Base-by-base conservation (phyloP, 345 rosid genomes). In the Syzygium oleosum region DNA sequence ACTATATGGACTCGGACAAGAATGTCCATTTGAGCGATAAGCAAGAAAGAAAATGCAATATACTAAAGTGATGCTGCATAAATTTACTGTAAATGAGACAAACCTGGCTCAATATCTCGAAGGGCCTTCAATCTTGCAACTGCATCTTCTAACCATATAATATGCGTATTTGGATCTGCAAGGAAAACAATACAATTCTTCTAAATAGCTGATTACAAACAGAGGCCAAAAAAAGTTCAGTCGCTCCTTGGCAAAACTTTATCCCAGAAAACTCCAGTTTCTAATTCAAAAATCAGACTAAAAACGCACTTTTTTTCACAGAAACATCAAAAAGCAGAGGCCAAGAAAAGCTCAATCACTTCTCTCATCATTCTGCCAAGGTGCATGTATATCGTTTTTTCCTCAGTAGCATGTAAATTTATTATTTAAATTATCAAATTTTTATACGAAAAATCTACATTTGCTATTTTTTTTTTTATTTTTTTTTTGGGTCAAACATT, bases 141-240 rank as follows among this genome's bases (percentile, higher is more conserved):
- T 61, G 95, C 94, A 87, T 91, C 94, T 88, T 94, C 93, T 87
- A 95, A 87, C 98, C 98, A 96, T 65, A 94, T 58, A 68, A 97
- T 94, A 89, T 97, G 98, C 41, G 95, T 85, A 86, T 97, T 96
- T 21, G 99, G 97, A 92, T 97, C 98, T 96, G 96, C 56, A 86
- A 29, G 54, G 65, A 86, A 90, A 84, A 56, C 34, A 55, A 31
- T 34, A 5, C 86, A 86, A 88, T 21, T 85, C 52, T 84, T 88
- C 31, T 52, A 53, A 6, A 56, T 17, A 51, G 19, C 56, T 51
- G 31, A 34, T n/a, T 63, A 34, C 16, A 1, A 65, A 84, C 83
- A 73, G 27, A 73, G 27, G 83, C 83, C 83, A 73, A 34, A 38
- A 34, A 38, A 38, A 9, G 14, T 73, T 5, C 49, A 73, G 27